phyloP scores from a whole-genome alignment of 768 basidiomycete genomes.

The Lactarius hengduanensis region DNA sequence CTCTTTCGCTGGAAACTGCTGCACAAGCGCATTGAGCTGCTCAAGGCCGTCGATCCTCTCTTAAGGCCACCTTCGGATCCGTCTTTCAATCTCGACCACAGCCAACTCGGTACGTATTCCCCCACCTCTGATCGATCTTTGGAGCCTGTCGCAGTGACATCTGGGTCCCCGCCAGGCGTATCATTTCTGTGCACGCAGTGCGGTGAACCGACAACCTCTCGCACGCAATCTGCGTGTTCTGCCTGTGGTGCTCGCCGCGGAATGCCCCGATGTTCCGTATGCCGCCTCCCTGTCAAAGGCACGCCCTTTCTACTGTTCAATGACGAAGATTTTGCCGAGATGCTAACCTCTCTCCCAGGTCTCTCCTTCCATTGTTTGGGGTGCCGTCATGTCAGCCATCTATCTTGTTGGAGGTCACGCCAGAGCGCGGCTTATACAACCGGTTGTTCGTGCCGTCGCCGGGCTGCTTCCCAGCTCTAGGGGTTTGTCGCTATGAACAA shows the following conservation, averaged over 20 bases:
- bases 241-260: conserved; percentile 44
- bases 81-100: conserved; percentile 26
- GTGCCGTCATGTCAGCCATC: conserved; percentile 64
- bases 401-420: conserved; percentile 59
- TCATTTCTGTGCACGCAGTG: conserved; percentile 30
- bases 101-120: conserved; percentile 28
- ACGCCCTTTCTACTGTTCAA: conserved; percentile 19
- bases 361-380: conserved; percentile 55
- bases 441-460: conserved; percentile 67
- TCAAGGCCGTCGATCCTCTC: conserved; percentile 55
- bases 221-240: conserved; percentile 45
- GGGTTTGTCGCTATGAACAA: neutral
- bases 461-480: conserved; percentile 9
- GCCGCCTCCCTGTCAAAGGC: conserved; percentile 77
- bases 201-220: conserved; percentile 40
- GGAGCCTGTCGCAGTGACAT: neutral
- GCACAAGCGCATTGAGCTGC: conserved; percentile 68
- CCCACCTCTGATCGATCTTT: neutral
- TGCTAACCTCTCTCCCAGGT: conserved; percentile 40
- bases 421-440: conserved; percentile 56
- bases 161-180: conserved; percentile 32
- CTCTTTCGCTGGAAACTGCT: conserved; percentile 71
- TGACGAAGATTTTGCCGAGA: neutral
- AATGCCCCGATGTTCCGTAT: conserved; percentile 63
- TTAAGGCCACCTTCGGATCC: conserved; percentile 6